phyloP scores from a whole-genome alignment of 176 grass and related monocot genomes.

The Carex littledalei region DNA sequence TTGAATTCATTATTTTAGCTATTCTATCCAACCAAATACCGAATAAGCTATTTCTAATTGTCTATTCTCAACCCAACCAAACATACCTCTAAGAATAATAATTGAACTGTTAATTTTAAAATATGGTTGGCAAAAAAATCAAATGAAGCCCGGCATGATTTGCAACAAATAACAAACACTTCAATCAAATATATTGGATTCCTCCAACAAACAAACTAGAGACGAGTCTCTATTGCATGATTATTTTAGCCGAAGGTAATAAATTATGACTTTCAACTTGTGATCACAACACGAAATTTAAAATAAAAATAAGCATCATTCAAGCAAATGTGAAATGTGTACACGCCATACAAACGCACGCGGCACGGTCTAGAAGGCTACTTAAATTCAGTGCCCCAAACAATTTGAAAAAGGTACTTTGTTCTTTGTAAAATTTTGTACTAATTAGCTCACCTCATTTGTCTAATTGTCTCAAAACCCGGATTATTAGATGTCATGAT shows the following conservation, averaged over 20 bases:
- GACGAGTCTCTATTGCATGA: neutral
- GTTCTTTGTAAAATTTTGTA: constrained; percentile 8
- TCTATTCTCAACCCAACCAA: no score
- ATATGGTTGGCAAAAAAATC: no score
- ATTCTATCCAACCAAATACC: no score
- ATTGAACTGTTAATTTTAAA: no score
- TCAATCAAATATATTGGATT: no score
- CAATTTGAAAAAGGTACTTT: neutral
- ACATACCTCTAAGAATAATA: no score
- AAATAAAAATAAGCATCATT: neutral
- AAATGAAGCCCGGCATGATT: no score
- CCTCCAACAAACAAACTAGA: no score
- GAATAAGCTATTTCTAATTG: no score
- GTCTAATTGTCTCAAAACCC: neutral
- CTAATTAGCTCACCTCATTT: neutral
- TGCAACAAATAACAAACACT: no score
- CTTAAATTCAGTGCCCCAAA: constrained; percentile 29
- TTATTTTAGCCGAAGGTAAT: neutral
- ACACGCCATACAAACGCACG: neutral
- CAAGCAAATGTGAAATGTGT: neutral
- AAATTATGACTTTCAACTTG: neutral
- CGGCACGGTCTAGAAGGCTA: neutral
- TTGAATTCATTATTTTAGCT: no score
- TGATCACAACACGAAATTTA: neutral
- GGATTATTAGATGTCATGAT: constrained; percentile 13